Evolutionary conservation across 2,329 filamentous ascomycete genomes (phyloP).

Genomic region (Ophiostoma ulmi): DNA sequence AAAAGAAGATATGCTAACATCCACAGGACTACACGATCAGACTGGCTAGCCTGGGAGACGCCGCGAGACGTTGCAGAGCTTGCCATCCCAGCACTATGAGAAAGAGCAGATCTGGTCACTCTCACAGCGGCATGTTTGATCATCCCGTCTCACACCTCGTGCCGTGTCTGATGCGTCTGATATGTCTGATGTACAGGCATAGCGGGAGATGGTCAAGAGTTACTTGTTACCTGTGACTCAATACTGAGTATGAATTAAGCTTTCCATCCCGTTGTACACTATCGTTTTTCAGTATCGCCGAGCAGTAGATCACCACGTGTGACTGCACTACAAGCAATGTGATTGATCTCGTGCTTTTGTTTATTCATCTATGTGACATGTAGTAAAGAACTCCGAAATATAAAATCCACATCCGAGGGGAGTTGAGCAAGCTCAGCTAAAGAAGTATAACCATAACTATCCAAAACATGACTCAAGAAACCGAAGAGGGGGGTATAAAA

Average conservation of each 20-base stretch:
- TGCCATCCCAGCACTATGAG: constrained; percentile 56
- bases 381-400: too few relatives aligned
- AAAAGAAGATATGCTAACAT: background rate
- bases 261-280: background rate
- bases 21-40: constrained; percentile 79
- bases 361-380: too few relatives aligned
- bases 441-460: too few relatives aligned
- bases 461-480: too few relatives aligned
- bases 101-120: background rate
- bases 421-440: too few relatives aligned
- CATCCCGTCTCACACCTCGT: background rate
- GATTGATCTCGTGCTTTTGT: too few relatives aligned
- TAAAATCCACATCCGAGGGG: too few relatives aligned
- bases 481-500: too few relatives aligned
- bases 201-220: background rate
- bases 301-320: background rate
- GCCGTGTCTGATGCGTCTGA: too few relatives aligned
- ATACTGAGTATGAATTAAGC: background rate
- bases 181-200: background rate
- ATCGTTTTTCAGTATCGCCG: too few relatives aligned
- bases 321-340: too few relatives aligned
- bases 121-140: background rate
- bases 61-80: constrained; percentile 64
- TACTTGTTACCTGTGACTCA: too few relatives aligned
- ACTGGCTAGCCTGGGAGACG: constrained; percentile 95